phyloP scores from a whole-genome alignment of 2,329 filamentous ascomycete species.

The Cyclaneusma minus region DNA sequence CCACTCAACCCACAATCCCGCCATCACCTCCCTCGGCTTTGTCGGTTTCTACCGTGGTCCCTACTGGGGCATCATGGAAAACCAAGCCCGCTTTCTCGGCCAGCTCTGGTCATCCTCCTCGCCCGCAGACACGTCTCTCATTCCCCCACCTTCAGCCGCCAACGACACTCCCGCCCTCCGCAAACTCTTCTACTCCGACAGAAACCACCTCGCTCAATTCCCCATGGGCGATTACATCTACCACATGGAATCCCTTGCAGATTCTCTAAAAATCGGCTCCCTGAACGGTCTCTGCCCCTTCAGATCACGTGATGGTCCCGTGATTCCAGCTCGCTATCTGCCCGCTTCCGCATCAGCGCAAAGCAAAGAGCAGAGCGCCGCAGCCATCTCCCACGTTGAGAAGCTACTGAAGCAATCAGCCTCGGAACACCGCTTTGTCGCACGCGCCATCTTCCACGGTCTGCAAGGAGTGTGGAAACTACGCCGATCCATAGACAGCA shows the following conservation, averaged over 20 bases:
- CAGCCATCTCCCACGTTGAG: constrained; percentile 21
- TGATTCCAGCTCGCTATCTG: constrained; percentile 29
- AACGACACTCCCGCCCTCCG: constrained; percentile 26
- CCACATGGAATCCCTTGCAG: constrained; percentile 55
- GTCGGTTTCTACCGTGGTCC: constrained; percentile 74
- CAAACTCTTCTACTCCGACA: constrained; percentile 33
- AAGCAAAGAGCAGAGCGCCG: constrained; percentile 27
- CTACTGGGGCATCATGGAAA: constrained; percentile 78
- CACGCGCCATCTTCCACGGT: constrained; percentile 52
- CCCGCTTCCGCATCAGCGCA: constrained; percentile 20
- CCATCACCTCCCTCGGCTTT: constrained; percentile 53
- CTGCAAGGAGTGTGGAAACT: constrained; percentile 57
- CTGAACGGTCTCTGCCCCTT: too few species aligned
- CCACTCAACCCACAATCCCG: constrained; percentile 45
- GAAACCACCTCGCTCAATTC: constrained; percentile 46
- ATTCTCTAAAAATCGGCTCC: constrained; percentile 36
- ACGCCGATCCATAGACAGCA: constrained; percentile 37
- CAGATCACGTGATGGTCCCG: constrained; percentile 25
- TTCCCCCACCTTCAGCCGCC: constrained; percentile 22
- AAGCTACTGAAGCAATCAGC: constrained; percentile 8
- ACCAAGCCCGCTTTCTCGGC: constrained; percentile 60
- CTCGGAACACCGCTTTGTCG: constrained; percentile 34
- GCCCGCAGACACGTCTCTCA: constrained; percentile 6
- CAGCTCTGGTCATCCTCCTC: constrained; percentile 47
- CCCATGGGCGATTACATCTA: constrained; percentile 73